Percentiles rank a stretch among this genome's conserved stretches.
These are phyloP conservation scores for Solanum verrucosum DNA, from an alignment of 257 asterid genomes.

Conservation along the genomic window DNA sequence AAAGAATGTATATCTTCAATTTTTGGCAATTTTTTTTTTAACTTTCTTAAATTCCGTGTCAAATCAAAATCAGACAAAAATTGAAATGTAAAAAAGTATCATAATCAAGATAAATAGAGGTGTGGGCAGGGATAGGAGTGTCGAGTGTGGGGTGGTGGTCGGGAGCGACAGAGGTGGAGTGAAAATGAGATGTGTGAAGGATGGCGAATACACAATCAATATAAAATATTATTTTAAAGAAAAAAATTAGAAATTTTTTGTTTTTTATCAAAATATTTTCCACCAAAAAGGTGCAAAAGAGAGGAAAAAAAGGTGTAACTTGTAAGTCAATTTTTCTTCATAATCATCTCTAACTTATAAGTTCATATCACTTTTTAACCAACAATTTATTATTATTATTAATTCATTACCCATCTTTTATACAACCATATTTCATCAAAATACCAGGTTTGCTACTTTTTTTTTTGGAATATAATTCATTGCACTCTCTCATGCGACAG, in stretches of 20 bases:
- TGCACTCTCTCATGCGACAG: no score
- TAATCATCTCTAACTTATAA: neutral
- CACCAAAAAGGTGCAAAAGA: neutral
- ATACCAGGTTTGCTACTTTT: neutral
- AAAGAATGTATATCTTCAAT: no score
- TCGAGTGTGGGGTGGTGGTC: neutral
- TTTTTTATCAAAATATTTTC: neutral
- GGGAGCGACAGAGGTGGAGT: no score
- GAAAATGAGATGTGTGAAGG: neutral
- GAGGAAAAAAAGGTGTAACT: neutral
- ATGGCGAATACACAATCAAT: neutral
- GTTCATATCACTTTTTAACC: neutral
- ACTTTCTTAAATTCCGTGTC: accelerated
- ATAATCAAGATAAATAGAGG: neutral
- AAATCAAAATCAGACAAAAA: neutral
- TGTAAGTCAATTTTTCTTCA: neutral
- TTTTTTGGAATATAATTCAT: no score
- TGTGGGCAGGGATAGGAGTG: neutral
- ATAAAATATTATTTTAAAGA: neutral
- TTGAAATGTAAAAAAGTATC: neutral
- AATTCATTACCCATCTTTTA: neutral
- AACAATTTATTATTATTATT: neutral
- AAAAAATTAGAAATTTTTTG: neutral
- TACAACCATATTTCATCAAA: neutral
- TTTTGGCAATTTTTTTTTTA: no score